phyloP scores from a whole-genome alignment of 129 eudicot genomes.

The Deinandra increscens region DNA sequence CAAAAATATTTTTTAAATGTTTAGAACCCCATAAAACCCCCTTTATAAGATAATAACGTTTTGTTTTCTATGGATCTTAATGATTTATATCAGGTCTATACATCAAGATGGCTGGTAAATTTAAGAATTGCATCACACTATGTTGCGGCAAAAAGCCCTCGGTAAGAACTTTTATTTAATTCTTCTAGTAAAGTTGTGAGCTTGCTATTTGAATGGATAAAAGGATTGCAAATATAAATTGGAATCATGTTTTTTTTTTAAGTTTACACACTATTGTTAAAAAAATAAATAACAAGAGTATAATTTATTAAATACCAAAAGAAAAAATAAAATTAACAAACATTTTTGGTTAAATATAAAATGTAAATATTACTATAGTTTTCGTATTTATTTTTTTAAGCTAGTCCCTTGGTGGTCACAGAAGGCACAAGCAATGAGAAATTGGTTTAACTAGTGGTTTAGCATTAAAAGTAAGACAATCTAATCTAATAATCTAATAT shows the following conservation, averaged over 20 bases:
- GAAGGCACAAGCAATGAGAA: neutral
- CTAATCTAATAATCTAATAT: too few relatives aligned
- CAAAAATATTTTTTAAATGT: too few relatives aligned
- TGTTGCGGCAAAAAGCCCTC: slow-evolving; percentile 45
- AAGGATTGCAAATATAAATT: neutral
- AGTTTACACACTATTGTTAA: neutral
- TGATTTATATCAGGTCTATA: slow-evolving; percentile 8
- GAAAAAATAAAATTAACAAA: neutral
- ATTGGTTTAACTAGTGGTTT: neutral
- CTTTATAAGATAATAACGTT: neutral
- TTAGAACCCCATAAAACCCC: neutral
- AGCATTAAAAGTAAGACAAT: too few relatives aligned
- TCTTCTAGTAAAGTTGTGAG: neutral
- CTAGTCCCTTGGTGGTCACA: neutral
- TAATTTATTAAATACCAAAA: neutral
- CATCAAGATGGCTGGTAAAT: slow-evolving; percentile 36
- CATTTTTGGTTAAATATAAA: neutral
- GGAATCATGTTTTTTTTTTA: neutral
- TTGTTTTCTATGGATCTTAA: neutral
- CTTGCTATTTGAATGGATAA: neutral
- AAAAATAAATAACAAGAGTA: neutral
- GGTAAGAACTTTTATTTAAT: slow-evolving; percentile 33
- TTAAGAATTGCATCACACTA: slow-evolving; percentile 48
- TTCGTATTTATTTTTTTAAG: neutral
- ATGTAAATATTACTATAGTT: neutral